Evolutionary conservation across 108 stramenopile genomes (phyloP), one percentile per base, ranked within the genome.

Genomic region (Nannochloropsis salina): DNA sequence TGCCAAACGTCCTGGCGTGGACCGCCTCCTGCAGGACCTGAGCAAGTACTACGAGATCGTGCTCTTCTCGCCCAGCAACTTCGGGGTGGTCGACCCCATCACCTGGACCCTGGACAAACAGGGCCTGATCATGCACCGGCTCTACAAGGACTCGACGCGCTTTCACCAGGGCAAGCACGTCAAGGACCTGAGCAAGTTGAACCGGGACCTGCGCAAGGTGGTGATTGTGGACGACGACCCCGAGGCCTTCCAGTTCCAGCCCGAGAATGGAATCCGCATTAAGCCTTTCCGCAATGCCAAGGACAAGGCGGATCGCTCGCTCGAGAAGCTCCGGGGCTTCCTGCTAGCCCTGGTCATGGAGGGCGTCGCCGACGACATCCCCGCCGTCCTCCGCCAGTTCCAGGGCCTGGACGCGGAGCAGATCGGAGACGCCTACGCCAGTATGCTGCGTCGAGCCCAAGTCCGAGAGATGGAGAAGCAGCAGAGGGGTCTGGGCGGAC

Each of bases 1-100:
- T 80, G 98, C 97, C 82, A 97, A 97, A 88, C 94, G 98, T 21
- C 98, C 98, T 5, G 98, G 98, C 31, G 95, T 96, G 21, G 98
- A 98, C 84, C 94, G 95, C 85, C 96, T 98, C 85, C 90, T 98
- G 42, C 85, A 92, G 20, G 94, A 93, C 15, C 92, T 98, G 91
- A 92, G 94, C 80, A 95, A 96, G 88, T 95, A 96, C 88, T 98
- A 98, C 88, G 97, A 98, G 89, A 96, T 98, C 85, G 97, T 97
- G 6, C 88, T 98, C 80, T 97, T 95, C 86, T 74, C 61, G 20
- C 92, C 93, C 44, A 94, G 94, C 61, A 74, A 74, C n/a, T 74
- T 74, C 6, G 61, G 61, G 61, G 61, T 74, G 20, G 61, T 74
- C 61, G 61, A 74, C n/a, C 61, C 61, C 61, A 74, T 74, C 61